These are phyloP conservation scores for Exidia glandulosa DNA, from an alignment of 768 basidiomycete species.

Conservation along the genomic window DNA sequence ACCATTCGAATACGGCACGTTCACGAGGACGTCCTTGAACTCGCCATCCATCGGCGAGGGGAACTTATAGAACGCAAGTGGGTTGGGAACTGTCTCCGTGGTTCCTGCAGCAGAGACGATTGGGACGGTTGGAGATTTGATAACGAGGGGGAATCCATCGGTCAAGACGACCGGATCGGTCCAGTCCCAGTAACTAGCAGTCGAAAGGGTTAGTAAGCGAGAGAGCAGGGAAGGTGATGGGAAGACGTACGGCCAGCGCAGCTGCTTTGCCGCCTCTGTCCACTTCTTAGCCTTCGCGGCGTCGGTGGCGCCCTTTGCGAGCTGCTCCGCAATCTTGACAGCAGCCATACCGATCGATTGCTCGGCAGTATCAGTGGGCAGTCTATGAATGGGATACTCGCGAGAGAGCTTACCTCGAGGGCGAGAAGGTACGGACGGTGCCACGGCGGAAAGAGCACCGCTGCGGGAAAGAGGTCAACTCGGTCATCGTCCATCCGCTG, in stretches of 20 bases:
- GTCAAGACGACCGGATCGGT: background rate
- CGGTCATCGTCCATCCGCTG: background rate
- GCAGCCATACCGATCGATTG: slow-evolving; percentile 1
- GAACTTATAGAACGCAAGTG: slow-evolving; percentile 15
- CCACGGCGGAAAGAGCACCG: background rate
- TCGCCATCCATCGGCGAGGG: background rate
- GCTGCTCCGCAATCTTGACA: background rate
- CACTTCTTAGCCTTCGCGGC: background rate
- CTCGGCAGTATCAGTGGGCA: background rate
- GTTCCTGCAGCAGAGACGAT: slow-evolving; percentile 9
- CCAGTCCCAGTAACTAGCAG: slow-evolving; percentile 4
- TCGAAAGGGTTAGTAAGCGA: background rate
- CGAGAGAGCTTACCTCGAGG: background rate
- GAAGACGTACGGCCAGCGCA: slow-evolving; percentile 1
- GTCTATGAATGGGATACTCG: background rate
- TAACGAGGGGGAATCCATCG: background rate
- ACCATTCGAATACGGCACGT: background rate
- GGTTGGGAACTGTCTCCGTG: slow-evolving; percentile 17
- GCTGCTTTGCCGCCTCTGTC: slow-evolving; percentile 1
- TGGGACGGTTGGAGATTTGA: background rate
- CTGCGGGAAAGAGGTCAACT: background rate
- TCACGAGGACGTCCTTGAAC: background rate
- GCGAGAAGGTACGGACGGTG: background rate
- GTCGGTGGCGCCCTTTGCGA: background rate
- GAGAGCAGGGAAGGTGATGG: background rate